A percentile compares a stretch with the other conserved stretches of the same genome.
Conservation (phyloP, 177 flowering plant species). For the Vitis hybrid region DNA sequence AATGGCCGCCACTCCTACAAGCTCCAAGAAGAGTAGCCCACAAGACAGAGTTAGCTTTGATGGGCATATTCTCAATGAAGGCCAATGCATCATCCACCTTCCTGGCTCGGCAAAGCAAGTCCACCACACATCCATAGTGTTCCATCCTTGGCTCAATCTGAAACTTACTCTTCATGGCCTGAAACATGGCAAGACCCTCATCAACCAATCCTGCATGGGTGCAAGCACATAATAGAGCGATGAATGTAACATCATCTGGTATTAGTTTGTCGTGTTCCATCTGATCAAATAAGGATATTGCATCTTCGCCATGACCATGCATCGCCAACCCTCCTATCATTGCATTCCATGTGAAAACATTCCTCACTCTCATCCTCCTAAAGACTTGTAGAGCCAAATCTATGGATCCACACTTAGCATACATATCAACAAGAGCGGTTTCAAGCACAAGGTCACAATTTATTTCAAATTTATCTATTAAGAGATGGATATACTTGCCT, state of each 20-base stretch:
- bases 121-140: slow-evolving; percentile 28
- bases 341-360: slow-evolving; percentile 29
- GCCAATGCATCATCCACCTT: slow-evolving; percentile 29
- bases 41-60: slow-evolving; percentile 25
- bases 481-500: slow-evolving; percentile 26
- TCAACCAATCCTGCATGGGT: slow-evolving; percentile 20
- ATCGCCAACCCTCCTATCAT: slow-evolving; percentile 30
- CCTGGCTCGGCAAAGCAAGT: slow-evolving; percentile 17
- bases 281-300: slow-evolving; percentile 15
- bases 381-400: slow-evolving; percentile 23
- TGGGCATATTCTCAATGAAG: slow-evolving; percentile 39
- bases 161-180: slow-evolving; percentile 14
- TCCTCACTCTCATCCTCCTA: slow-evolving; percentile 17
- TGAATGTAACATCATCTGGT: slow-evolving; percentile 29
- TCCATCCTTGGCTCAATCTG: slow-evolving; percentile 19
- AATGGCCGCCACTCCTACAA: slow-evolving; percentile 20
- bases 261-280: slow-evolving; percentile 16
- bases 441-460: slow-evolving; percentile 20
- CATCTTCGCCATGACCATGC: slow-evolving; percentile 28
- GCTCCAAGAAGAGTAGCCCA: slow-evolving; percentile 40
- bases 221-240: slow-evolving; percentile 26
- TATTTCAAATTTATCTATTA: slow-evolving; percentile 16
- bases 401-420: slow-evolving; percentile 27
- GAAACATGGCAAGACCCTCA: slow-evolving; percentile 14
- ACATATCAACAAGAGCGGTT: slow-evolving; percentile 31